Evolutionary conservation across 2,329 filamentous ascomycete species (phyloP).

Genomic region (Didymella lethalis): DNA sequence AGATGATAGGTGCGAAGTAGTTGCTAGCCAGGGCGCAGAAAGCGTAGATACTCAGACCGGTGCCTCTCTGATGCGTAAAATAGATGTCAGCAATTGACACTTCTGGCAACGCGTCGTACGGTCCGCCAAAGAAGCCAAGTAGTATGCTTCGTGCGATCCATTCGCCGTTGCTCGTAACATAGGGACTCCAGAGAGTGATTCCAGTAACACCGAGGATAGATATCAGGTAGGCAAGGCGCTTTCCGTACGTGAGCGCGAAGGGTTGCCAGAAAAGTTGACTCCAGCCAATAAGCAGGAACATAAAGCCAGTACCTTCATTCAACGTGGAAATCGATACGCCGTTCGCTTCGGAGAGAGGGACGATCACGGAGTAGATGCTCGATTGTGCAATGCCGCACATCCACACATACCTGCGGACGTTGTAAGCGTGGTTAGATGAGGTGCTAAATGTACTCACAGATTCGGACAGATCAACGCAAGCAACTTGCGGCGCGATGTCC

Average conservation of each 20-base stretch:
- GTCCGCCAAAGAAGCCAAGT: conserved; percentile 58
- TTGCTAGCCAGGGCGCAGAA: conserved; percentile 46
- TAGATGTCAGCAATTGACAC: conserved; percentile 56
- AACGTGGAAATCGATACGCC: conserved; percentile 56
- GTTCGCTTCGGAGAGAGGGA: conserved; percentile 58
- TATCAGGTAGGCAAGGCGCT: conserved; percentile 58
- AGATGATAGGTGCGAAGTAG: conserved; percentile 49
- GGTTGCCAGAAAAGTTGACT: conserved; percentile 63
- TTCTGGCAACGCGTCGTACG: conserved; percentile 60
- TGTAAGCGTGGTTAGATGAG: conserved; percentile 7
- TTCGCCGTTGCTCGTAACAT: conserved; percentile 55
- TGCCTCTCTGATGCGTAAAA: conserved; percentile 47
- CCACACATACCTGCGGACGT: conserved; percentile 58
- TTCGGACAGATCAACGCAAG: conserved; percentile 37
- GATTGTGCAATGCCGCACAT: conserved; percentile 60
- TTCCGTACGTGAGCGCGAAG: conserved; percentile 62
- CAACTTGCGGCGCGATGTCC: conserved; percentile 39
- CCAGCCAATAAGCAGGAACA: conserved; percentile 63
- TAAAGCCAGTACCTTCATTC: conserved; percentile 60
- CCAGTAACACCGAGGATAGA: conserved; percentile 52
- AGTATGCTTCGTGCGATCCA: conserved; percentile 59
- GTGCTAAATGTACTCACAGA: conserved; percentile 16
- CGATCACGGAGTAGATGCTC: conserved; percentile 60
- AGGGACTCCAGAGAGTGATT: conserved; percentile 55
- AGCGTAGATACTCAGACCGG: conserved; percentile 45